Conservation (phyloP, 2,329 filamentous ascomycete genomes). For the Colletotrichum coccodes region DNA sequence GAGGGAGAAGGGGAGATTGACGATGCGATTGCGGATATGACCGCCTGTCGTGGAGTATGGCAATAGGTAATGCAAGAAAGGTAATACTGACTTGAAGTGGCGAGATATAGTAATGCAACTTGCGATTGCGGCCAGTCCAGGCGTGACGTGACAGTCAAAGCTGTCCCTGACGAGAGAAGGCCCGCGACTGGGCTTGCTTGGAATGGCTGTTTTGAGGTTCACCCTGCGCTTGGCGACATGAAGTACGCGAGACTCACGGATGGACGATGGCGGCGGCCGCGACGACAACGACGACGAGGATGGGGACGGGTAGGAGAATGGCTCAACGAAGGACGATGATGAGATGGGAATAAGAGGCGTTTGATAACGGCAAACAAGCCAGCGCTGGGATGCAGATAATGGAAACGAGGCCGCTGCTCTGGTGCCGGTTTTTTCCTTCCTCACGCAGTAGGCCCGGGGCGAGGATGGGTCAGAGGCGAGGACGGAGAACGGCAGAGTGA, state of each 20-base stretch:
- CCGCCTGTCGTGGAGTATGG: not conserved
- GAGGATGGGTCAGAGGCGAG: not conserved
- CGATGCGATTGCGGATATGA: constrained; percentile 8
- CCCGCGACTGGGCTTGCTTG: not conserved
- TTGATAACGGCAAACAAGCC: not conserved
- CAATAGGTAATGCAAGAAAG: not conserved
- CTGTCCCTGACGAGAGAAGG: not conserved
- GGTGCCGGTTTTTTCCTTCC: not conserved
- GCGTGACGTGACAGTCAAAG: constrained; percentile 6
- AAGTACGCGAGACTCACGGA: constrained; percentile 3
- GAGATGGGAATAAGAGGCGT: not conserved
- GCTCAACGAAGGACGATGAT: not conserved
- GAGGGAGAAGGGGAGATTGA: not conserved
- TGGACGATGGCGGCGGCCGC: not conserved
- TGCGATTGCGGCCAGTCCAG: not conserved
- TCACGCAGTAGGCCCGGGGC: not conserved
- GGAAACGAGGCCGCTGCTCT: not conserved
- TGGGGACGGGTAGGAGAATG: not conserved
- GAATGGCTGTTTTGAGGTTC: not conserved
- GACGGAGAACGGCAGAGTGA: not conserved
- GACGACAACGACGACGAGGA: not conserved
- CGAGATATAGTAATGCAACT: not conserved
- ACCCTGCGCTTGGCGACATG: constrained; percentile 9
- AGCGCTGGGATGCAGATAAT: not conserved
- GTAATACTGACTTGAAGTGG: constrained; percentile 6